These are phyloP conservation scores for Podaxis sp. DNA, from an alignment of 768 basidiomycete species.

Conservation along the genomic window DNA sequence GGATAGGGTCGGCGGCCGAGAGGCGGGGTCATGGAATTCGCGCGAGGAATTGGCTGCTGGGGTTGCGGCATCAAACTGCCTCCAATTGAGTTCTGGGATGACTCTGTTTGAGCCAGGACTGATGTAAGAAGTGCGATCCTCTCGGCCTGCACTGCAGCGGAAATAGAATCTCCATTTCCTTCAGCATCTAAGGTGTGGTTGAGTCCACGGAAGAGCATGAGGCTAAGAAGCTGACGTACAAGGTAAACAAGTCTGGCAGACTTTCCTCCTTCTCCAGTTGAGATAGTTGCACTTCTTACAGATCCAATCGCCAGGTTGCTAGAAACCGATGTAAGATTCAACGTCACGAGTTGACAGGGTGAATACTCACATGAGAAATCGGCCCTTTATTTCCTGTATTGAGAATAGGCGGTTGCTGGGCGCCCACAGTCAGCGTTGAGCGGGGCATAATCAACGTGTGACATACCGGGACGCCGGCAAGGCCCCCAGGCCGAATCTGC, in stretches of 20 bases:
- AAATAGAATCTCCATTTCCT: constrained; percentile 86
- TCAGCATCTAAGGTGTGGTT: constrained; percentile 60
- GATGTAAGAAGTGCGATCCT: constrained; percentile 78
- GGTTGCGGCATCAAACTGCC: constrained; percentile 14
- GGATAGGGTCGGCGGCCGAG: constrained; percentile 40
- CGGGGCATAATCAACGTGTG: not conserved
- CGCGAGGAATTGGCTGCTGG: constrained; percentile 29
- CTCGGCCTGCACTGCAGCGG: constrained; percentile 80
- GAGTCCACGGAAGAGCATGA: constrained; percentile 9
- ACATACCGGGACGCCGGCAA: constrained; percentile 54
- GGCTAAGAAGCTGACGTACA: constrained; percentile 45
- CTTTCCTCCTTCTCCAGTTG: constrained; percentile 85
- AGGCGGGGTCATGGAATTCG: constrained; percentile 46
- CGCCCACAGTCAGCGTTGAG: constrained; percentile 14
- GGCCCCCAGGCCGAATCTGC: constrained; percentile 64
- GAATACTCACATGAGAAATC: constrained; percentile 71
- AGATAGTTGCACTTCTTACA: constrained; percentile 84
- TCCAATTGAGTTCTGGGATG: constrained; percentile 16
- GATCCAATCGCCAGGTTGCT: constrained; percentile 81
- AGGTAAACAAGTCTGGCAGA: constrained; percentile 86
- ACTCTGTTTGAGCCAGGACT: constrained; percentile 61
- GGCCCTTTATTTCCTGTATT: constrained; percentile 89
- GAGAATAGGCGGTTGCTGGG: constrained; percentile 78
- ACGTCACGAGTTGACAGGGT: constrained; percentile 18
- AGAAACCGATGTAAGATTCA: constrained; percentile 17